A percentile compares a stretch with the other conserved stretches of the same genome.
Evolutionary conservation across 768 basidiomycete genomes (phyloP).

Genomic region (Tricholoma bakamatsutake): DNA sequence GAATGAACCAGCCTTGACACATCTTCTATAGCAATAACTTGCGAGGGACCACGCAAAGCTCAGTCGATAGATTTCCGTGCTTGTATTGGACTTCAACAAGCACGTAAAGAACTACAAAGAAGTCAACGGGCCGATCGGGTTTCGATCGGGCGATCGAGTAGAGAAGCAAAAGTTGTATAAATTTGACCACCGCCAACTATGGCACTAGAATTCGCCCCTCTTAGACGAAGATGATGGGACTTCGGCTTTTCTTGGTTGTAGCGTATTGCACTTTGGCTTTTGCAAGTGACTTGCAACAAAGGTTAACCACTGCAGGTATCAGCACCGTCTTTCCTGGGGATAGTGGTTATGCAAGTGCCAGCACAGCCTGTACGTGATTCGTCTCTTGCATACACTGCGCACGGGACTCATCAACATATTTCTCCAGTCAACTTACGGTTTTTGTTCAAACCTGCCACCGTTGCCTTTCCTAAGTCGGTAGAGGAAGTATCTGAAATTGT

Average conservation of each 20-base stretch:
- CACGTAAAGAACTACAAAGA: too few relatives aligned
- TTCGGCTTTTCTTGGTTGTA: neutral
- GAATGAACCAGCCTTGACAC: too few relatives aligned
- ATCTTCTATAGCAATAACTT: too few relatives aligned
- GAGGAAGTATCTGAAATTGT: constrained; percentile 33
- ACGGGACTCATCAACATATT: neutral
- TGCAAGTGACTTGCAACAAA: constrained; percentile 5
- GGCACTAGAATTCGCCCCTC: neutral
- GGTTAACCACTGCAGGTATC: constrained; percentile 8
- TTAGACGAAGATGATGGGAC: neutral
- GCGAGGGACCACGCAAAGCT: too few relatives aligned
- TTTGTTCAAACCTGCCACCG: constrained; percentile 29
- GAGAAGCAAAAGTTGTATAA: too few relatives aligned
- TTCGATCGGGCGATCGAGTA: too few relatives aligned
- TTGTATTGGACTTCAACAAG: too few relatives aligned
- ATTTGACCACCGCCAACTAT: too few relatives aligned
- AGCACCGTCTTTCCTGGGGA: constrained; percentile 17
- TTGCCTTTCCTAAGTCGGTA: constrained; percentile 29
- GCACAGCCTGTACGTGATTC: constrained; percentile 11
- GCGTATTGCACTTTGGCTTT: neutral
- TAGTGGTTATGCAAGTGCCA: constrained; percentile 11
- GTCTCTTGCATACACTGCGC: neutral
- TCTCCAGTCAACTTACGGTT: constrained; percentile 35
- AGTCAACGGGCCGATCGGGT: too few relatives aligned
- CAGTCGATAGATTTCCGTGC: too few relatives aligned